phyloP scores from a whole-genome alignment of 306 rosid genomes.

The Crotalaria pallida region DNA sequence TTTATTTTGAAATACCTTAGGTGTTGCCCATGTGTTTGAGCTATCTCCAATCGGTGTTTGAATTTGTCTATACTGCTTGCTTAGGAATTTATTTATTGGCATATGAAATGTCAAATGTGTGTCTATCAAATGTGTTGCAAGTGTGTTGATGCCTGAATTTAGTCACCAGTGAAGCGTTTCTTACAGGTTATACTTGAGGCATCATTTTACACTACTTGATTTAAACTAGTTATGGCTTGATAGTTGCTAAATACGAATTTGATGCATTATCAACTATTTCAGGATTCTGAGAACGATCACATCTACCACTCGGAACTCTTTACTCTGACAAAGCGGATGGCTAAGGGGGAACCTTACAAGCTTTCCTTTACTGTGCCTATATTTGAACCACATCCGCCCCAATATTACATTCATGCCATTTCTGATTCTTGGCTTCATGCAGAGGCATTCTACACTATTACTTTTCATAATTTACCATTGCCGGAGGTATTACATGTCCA shows the following conservation, averaged over 20 bases:
- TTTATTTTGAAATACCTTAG: neutral
- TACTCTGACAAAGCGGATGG: conserved; percentile 78
- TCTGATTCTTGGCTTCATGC: conserved; percentile 97
- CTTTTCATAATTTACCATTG: conserved; percentile 76
- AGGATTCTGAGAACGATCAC: conserved; percentile 96
- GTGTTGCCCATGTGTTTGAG: neutral
- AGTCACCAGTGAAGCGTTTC: neutral
- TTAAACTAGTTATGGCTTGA: neutral
- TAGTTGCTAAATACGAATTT: conserved; percentile 10
- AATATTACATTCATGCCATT: conserved; percentile 84
- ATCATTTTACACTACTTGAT: neutral
- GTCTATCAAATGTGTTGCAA: conserved; percentile 8
- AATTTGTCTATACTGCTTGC: neutral
- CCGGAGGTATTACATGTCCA: conserved; percentile 60
- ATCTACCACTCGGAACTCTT: conserved; percentile 89
- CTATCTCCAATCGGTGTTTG: neutral
- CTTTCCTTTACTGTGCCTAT: conserved; percentile 95
- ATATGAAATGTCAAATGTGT: neutral
- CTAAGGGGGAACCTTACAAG: conserved; percentile 81
- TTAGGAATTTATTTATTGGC: neutral
- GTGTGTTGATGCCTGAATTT: neutral
- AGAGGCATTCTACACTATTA: conserved; percentile 84
- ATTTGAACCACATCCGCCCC: conserved; percentile 99
- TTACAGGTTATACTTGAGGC: neutral
- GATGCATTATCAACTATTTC: conserved; percentile 29